Base-by-base conservation (phyloP, 768 basidiomycete genomes). In the Suillus hirtellus region DNA sequence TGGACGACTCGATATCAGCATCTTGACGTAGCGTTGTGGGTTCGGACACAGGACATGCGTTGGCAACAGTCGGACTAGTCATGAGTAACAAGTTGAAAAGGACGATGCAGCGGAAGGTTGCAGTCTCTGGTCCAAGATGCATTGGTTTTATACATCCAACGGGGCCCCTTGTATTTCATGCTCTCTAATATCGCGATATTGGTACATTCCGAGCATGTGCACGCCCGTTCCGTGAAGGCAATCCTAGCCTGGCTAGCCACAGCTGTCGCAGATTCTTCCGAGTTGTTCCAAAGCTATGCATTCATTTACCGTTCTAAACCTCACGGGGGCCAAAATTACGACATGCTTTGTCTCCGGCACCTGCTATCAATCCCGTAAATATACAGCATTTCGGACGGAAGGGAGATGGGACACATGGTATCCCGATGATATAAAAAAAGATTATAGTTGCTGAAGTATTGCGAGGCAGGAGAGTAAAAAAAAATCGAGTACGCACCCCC, bases 231-330 rank as follows among this genome's bases (percentile, higher is more conserved):
- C 54, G 54, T 24, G 37, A 38, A 38, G 37, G 54, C 12, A 1
- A 55, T 37, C 54, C 12, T 14, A 53, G 19, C n/a, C 53, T 49
- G 24, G 14, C 49, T 27, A 50, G 24, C 27, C 49, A 50, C 27
- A 17, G 15, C 49, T 21, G 11, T 21, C 27, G 31, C 31, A 31
- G 31, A 31, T 31, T 31, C 4, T 31, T 31, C 31, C 31, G 31
- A 31, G 31, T 31, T 31, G 31, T 1, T 31, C 31, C 1, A 31
- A 31, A 31, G 31, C 31, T 31, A 31, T 31, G 5, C 31, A 6
- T 31, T 31, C 31, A 31, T 31, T 31, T 31, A 54, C 89, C 89
- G 63, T 84, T 82, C 73, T 83, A 87, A 59, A 88, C 68, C 65
- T 90, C 87, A 83, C 17, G 44, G 46, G 43, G n/a, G 63, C 83